phyloP scores from a whole-genome alignment of 257 asterid genomes.

The Solanum microdontum region DNA sequence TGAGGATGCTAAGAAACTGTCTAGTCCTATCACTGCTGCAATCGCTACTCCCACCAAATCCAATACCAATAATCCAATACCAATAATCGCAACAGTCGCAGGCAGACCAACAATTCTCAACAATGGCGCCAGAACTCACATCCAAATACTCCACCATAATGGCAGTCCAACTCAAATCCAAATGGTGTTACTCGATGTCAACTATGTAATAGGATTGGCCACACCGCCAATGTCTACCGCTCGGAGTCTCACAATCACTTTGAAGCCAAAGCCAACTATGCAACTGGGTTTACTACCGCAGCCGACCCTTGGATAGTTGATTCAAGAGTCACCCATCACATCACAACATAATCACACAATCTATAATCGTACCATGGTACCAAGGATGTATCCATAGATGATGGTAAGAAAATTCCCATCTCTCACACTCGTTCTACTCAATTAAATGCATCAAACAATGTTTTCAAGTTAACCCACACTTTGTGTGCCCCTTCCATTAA shows the following conservation, averaged over 20 bases:
- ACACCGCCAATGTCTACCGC: background rate
- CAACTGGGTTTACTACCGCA: background rate
- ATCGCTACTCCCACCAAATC: background rate
- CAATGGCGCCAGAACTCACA: background rate
- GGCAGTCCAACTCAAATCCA: background rate
- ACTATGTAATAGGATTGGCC: background rate
- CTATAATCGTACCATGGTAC: background rate
- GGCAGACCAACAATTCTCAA: background rate
- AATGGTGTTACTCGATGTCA: background rate
- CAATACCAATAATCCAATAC: background rate
- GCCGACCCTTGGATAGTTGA: background rate
- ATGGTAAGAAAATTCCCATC: background rate
- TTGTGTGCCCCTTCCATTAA: background rate
- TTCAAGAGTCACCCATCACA: background rate
- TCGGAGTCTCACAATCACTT: background rate
- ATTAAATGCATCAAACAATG: background rate
- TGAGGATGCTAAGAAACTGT: background rate
- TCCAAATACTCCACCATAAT: background rate
- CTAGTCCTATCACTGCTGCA: background rate
- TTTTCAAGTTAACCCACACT: background rate
- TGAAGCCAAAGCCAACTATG: background rate
- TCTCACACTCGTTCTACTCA: background rate
- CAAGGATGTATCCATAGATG: background rate
- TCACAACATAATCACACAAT: background rate
- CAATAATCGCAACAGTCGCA: background rate